These are phyloP conservation scores for Boletus tomentosulus DNA, from an alignment of 768 basidiomycete species.

Conservation along the genomic window DNA sequence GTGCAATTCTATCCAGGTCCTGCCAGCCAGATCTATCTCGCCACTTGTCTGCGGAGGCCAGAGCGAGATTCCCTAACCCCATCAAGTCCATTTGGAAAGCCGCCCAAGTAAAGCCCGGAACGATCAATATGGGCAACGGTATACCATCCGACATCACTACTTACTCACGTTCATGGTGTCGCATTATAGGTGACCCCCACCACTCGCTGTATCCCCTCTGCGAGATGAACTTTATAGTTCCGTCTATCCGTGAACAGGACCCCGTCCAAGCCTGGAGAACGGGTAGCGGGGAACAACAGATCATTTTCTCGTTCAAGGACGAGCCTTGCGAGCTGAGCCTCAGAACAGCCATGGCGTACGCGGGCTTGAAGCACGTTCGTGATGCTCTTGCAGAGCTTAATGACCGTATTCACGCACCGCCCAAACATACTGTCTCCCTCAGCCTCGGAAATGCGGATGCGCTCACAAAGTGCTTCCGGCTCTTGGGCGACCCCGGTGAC, in stretches of 20 bases:
- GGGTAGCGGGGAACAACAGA: constrained; percentile 25
- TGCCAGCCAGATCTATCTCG: constrained; percentile 29
- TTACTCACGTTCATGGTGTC: constrained; percentile 1
- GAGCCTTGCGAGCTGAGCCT: constrained; percentile 28
- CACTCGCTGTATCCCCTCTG: constrained; percentile 30
- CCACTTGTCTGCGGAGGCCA: constrained; percentile 34
- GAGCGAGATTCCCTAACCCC: constrained; percentile 32
- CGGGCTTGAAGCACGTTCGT: constrained; percentile 32
- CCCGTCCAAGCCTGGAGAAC: constrained; percentile 31
- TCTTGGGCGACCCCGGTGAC: constrained; percentile 41
- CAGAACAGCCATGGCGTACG: constrained; percentile 35
- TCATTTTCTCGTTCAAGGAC: constrained; percentile 29
- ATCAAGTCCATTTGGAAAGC: constrained; percentile 37
- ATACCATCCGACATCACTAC: background rate
- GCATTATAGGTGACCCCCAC: constrained; percentile 31
- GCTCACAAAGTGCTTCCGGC: constrained; percentile 39
- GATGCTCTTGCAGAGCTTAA: constrained; percentile 34
- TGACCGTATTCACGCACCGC: constrained; percentile 32
- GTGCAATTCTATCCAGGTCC: constrained; percentile 17
- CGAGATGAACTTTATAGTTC: constrained; percentile 34
- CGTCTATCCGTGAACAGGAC: constrained; percentile 25
- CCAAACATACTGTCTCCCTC: constrained; percentile 31
- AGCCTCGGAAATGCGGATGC: constrained; percentile 41
- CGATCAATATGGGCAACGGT: constrained; percentile 39
- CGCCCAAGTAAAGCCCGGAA: constrained; percentile 32